Evolutionary conservation across 163 green algal species (phyloP).

Genomic region (Chlorella variabilis): DNA sequence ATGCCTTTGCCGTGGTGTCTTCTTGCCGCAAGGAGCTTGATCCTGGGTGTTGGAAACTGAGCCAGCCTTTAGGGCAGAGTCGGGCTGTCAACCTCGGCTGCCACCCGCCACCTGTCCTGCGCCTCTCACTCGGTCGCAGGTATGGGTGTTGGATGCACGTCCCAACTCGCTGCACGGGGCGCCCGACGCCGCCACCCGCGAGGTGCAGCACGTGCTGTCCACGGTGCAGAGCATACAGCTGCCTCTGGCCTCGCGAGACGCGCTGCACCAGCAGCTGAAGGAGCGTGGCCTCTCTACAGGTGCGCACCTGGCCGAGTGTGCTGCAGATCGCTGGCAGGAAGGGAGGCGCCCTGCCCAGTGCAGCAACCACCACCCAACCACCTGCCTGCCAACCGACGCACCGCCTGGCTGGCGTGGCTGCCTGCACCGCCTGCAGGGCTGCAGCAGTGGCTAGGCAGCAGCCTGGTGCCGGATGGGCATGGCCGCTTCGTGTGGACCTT

Average conservation of each 20-base stretch:
- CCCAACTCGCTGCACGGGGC: constrained; percentile 44
- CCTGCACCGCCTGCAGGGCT: constrained; percentile 38
- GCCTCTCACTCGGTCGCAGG: constrained; percentile 38
- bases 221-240: constrained; percentile 48
- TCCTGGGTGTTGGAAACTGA: no score
- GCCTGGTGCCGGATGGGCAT: constrained; percentile 47
- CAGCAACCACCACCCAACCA: no score
- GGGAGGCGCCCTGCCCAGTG: no score
- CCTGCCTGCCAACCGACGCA: no score
- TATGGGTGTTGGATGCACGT: constrained; percentile 82
- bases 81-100: no score
- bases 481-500: constrained; percentile 64
- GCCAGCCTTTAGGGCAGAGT: no score
- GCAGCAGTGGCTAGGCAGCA: constrained; percentile 76
- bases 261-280: constrained; percentile 55
- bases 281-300: constrained; percentile 41
- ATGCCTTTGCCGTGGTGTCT: not conserved
- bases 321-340: no score
- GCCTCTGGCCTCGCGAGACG: constrained; percentile 58
- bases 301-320: constrained; percentile 29
- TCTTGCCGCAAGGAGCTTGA: no score
- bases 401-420: not conserved
- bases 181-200: constrained; percentile 14
- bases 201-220: constrained; percentile 55
- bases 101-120: no score